These are phyloP conservation scores for Epicoccum nigrum DNA, from an alignment of 2,329 filamentous ascomycete species.

Conservation along the genomic window DNA sequence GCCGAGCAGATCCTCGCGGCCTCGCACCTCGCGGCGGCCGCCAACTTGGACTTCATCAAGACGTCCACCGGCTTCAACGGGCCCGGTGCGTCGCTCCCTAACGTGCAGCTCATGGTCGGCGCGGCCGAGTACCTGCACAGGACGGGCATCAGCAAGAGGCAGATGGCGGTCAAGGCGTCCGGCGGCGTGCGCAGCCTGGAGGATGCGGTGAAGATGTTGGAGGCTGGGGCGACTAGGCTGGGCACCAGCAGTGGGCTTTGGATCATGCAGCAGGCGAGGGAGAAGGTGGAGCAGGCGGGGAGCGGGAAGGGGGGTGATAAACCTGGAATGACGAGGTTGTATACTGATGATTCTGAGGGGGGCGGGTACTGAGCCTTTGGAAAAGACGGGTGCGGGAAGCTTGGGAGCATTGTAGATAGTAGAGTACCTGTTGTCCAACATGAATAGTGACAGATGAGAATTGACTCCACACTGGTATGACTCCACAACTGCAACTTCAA, in stretches of 20 bases:
- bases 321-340: conserved; percentile 41
- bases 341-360: conserved; percentile 43
- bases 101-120: conserved; percentile 62
- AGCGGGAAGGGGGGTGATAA: conserved; percentile 30
- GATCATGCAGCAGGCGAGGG: conserved; percentile 58
- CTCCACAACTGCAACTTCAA: too few relatives aligned
- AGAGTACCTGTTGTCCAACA: too few relatives aligned
- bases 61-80: conserved; percentile 66
- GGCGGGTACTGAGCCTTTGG: conserved; percentile 25
- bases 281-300: conserved; percentile 31
- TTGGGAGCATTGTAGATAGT: too few relatives aligned
- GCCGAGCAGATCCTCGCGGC: conserved; percentile 60
- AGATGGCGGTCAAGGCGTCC: conserved; percentile 63
- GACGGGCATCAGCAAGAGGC: conserved; percentile 32
- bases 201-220: conserved; percentile 60
- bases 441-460: too few relatives aligned
- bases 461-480: too few relatives aligned
- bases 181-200: conserved; percentile 61
- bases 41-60: conserved; percentile 65
- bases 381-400: too few relatives aligned
- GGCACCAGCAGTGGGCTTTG: conserved; percentile 62
- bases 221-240: conserved; percentile 62
- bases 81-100: conserved; percentile 57
- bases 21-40: conserved; percentile 58
- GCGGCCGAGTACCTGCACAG: conserved; percentile 53